These are phyloP conservation scores for Globisporangium cederbergense DNA, from an alignment of 352 stramenopile species.

Conservation along the genomic window DNA sequence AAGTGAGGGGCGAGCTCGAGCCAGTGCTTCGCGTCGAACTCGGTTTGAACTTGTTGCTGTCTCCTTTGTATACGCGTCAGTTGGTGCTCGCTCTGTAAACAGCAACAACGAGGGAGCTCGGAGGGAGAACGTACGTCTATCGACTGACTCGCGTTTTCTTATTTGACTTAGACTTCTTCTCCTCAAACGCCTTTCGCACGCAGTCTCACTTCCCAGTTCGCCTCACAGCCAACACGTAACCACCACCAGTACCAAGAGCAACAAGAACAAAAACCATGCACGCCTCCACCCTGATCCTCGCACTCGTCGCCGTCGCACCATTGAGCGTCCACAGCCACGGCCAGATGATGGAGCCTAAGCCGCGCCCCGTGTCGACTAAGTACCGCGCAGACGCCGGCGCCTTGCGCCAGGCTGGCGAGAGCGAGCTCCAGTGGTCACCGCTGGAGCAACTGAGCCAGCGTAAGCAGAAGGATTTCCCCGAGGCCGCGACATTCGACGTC, in stretches of 20 bases:
- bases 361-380: constrained; percentile 23
- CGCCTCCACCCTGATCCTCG: background rate
- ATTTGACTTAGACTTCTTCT: background rate
- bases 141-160: background rate
- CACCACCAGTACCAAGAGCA: background rate
- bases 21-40: no score
- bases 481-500: constrained; percentile 47
- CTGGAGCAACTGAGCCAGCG: constrained; percentile 50
- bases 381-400: constrained; percentile 40
- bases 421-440: constrained; percentile 45
- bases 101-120: background rate
- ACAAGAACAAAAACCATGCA: background rate
- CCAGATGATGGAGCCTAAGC: constrained; percentile 19
- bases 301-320: background rate
- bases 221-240: background rate
- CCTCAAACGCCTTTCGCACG: background rate
- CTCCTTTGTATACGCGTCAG: no score
- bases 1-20: no score
- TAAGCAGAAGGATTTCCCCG: constrained; percentile 37
- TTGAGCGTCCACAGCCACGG: constrained; percentile 21
- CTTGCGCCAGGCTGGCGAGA: constrained; percentile 38
- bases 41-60: no score
- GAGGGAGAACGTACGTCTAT: background rate
- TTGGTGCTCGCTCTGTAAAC: no score
- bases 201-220: background rate